phyloP scores from a whole-genome alignment of 2,329 filamentous ascomycete species.

The Rhynchosporium agropyri region DNA sequence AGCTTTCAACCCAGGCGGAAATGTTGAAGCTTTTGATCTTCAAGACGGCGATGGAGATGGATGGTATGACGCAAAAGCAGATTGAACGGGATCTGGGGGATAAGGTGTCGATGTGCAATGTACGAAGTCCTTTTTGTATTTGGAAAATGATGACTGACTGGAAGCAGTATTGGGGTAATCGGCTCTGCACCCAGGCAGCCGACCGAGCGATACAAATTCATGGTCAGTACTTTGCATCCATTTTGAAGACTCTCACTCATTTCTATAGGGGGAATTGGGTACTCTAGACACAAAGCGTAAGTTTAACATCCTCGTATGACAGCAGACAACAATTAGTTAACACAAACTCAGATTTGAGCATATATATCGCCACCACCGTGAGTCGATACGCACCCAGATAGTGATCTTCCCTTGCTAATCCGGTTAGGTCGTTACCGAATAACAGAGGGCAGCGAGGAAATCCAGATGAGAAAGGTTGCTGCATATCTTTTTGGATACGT shows the following conservation, averaged over 20 bases:
- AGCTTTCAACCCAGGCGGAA: constrained; percentile 62
- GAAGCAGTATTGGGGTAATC: constrained; percentile 58
- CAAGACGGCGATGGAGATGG: constrained; percentile 64
- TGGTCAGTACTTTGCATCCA: constrained; percentile 37
- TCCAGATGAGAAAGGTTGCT: constrained; percentile 67
- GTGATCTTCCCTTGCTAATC: background rate
- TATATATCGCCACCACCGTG: constrained; percentile 64
- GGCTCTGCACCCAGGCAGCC: constrained; percentile 61
- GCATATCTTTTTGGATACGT: constrained; percentile 57
- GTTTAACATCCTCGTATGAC: background rate
- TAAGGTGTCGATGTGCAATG: constrained; percentile 66
- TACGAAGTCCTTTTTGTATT: constrained; percentile 56
- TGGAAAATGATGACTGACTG: constrained; percentile 54
- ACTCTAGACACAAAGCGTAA: constrained; percentile 37
- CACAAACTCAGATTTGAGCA: constrained; percentile 60
- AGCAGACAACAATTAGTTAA: background rate
- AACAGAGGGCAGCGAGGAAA: constrained; percentile 66
- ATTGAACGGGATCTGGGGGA: constrained; percentile 61
- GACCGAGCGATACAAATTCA: constrained; percentile 60
- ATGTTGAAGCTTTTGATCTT: constrained; percentile 64
- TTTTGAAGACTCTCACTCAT: constrained; percentile 26
- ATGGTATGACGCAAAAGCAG: constrained; percentile 50
- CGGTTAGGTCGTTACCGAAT: constrained; percentile 55
- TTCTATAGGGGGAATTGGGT: constrained; percentile 33
- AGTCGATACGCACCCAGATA: constrained; percentile 12